phyloP scores from a whole-genome alignment of 805 yeast species.

The Teunomyces aglyptinius region DNA sequence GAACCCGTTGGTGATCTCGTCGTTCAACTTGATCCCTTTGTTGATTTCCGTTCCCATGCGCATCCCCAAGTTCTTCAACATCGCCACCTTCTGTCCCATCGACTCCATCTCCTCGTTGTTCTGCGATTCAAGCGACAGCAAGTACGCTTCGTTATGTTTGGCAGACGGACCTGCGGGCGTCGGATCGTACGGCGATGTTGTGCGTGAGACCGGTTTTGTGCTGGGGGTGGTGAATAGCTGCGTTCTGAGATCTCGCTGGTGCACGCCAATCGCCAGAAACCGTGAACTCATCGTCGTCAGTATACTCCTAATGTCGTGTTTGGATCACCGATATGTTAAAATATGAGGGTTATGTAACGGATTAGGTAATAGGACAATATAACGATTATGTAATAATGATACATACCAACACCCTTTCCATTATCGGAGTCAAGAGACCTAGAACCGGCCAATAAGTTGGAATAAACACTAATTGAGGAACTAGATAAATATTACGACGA shows the following conservation, averaged over 20 bases:
- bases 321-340: too few relatives aligned
- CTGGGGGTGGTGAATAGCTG: constrained; percentile 34
- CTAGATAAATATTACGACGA: too few relatives aligned
- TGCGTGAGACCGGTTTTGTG: constrained; percentile 27
- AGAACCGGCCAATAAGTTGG: too few relatives aligned
- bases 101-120: constrained; percentile 40
- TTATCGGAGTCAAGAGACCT: too few relatives aligned
- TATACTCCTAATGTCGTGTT: too few relatives aligned
- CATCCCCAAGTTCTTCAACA: constrained; percentile 41
- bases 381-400: too few relatives aligned
- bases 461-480: too few relatives aligned
- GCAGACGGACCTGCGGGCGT: constrained; percentile 24
- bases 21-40: constrained; percentile 38
- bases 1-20: constrained; percentile 38
- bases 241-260: constrained; percentile 43
- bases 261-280: constrained; percentile 23
- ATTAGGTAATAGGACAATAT: too few relatives aligned
- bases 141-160: constrained; percentile 40
- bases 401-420: too few relatives aligned
- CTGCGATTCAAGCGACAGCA: constrained; percentile 44
- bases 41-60: constrained; percentile 46
- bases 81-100: constrained; percentile 41
- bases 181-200: constrained; percentile 40
- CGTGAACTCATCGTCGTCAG: constrained; percentile 11
- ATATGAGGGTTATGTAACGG: not conserved